phyloP scores from a whole-genome alignment of 1,284 basidiomycete genomes.

The Ustilago trichophora region DNA sequence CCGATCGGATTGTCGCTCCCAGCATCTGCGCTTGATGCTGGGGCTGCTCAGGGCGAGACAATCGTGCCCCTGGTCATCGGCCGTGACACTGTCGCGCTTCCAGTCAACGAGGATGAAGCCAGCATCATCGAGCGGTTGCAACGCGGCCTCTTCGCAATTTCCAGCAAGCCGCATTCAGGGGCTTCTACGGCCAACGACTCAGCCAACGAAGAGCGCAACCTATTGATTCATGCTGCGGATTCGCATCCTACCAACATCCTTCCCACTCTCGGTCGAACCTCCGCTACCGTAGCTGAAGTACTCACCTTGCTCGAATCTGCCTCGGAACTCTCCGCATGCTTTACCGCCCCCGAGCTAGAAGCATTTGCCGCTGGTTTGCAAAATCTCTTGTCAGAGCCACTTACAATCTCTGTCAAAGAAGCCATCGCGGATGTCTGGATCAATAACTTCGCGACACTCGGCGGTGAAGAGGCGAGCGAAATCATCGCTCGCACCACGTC shows the following conservation, averaged over 20 bases:
- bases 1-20: constrained; percentile 45
- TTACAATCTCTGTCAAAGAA: constrained; percentile 42
- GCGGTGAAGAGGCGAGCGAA: constrained; percentile 23
- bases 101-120: constrained; percentile 44
- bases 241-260: constrained; percentile 39
- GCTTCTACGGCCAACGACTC: constrained; percentile 1
- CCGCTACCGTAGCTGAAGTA: constrained; percentile 43
- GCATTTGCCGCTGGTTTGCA: constrained; percentile 35
- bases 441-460: constrained; percentile 28
- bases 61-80: constrained; percentile 42
- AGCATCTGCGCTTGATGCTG: constrained; percentile 2
- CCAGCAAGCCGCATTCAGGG: constrained; percentile 1
- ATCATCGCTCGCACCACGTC: constrained; percentile 16
- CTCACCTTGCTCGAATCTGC: constrained; percentile 36
- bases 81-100: constrained; percentile 45
- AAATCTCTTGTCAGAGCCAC: constrained; percentile 26
- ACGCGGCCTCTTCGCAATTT: constrained; percentile 3
- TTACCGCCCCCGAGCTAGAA: constrained; percentile 37
- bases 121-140: constrained; percentile 44
- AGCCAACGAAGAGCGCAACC: constrained; percentile 21
- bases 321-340: constrained; percentile 27
- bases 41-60: neutral
- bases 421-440: constrained; percentile 35
- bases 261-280: constrained; percentile 33
- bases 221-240: constrained; percentile 34